Conservation (phyloP, 2,329 filamentous ascomycete genomes). For the Clonostachys rosea region DNA sequence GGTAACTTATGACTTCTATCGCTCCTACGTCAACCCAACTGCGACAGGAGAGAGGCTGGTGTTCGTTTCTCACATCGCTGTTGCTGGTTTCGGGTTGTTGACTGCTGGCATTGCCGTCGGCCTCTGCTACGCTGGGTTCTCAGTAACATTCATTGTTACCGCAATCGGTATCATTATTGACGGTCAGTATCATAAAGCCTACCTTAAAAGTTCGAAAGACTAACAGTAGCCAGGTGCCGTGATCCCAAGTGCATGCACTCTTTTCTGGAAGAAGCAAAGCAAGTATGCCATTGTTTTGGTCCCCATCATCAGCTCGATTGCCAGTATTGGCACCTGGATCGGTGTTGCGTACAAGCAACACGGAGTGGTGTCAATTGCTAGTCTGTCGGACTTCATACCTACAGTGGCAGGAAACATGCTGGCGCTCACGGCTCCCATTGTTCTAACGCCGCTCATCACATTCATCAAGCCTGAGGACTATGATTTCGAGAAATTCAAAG, state of each 20-base stretch:
- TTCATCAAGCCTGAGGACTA: constrained; percentile 26
- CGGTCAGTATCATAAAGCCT: too few species aligned
- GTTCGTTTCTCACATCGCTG: constrained; percentile 71
- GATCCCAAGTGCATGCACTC: constrained; percentile 73
- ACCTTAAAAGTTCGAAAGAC: too few species aligned
- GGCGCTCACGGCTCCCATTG: neutral
- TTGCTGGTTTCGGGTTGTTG: constrained; percentile 63
- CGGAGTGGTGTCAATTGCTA: constrained; percentile 63
- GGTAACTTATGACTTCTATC: constrained; percentile 82
- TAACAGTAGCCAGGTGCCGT: constrained; percentile 53
- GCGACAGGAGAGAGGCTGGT: constrained; percentile 76
- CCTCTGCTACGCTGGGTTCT: constrained; percentile 68
- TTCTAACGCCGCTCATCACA: constrained; percentile 72
- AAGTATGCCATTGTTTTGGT: constrained; percentile 64
- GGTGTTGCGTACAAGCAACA: constrained; percentile 68
- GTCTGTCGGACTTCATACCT: constrained; percentile 77
- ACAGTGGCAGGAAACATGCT: constrained; percentile 73
- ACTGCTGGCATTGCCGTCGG: constrained; percentile 27
- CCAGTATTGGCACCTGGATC: constrained; percentile 69
- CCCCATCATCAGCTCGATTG: constrained; percentile 61
- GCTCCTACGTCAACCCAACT: constrained; percentile 76
- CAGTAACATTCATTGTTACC: constrained; percentile 64
- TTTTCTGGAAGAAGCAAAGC: constrained; percentile 78
- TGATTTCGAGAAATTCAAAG: too few species aligned
- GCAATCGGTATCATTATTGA: constrained; percentile 92